A percentile compares a stretch with the other conserved stretches of the same genome.
Conservation (phyloP, 306 rosid genomes). For the Inga leiocalycina region DNA sequence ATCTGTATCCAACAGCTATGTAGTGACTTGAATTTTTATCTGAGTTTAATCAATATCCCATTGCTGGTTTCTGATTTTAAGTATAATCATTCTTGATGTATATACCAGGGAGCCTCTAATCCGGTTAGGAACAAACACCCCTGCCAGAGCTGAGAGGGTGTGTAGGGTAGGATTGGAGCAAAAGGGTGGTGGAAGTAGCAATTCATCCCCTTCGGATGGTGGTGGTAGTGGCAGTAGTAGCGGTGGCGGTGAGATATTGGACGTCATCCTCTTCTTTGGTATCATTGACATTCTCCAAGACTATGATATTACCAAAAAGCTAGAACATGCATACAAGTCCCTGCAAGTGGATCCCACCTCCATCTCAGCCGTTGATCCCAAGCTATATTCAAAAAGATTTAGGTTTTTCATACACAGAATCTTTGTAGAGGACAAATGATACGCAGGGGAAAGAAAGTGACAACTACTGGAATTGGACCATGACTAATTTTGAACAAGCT, state of each 20-base stretch:
- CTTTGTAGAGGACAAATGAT: conserved; percentile 56
- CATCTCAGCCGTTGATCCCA: conserved; percentile 64
- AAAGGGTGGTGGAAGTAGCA: conserved; percentile 53
- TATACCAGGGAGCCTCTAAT: conserved; percentile 54
- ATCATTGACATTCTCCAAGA: conserved; percentile 72
- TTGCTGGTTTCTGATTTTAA: conserved; percentile 10
- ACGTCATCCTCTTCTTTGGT: conserved; percentile 61
- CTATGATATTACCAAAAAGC: conserved; percentile 61
- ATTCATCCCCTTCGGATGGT: conserved; percentile 35
- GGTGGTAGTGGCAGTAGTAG: neutral
- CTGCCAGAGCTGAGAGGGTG: conserved; percentile 55
- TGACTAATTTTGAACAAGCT: conserved; percentile 34
- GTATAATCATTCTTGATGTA: conserved; percentile 12
- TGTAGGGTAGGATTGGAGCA: conserved; percentile 46
- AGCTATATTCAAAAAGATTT: conserved; percentile 61
- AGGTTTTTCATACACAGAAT: conserved; percentile 56
- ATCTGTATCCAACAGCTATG: neutral
- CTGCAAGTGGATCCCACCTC: conserved; percentile 60
- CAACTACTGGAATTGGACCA: conserved; percentile 22
- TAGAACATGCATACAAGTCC: conserved; percentile 69
- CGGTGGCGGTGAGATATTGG: conserved; percentile 44
- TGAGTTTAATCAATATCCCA: neutral
- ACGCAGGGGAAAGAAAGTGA: conserved; percentile 27
- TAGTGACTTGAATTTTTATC: neutral
- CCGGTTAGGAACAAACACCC: conserved; percentile 55